Base-by-base conservation (phyloP, 2,329 filamentous ascomycete genomes). In the Ophiostoma piceae region DNA sequence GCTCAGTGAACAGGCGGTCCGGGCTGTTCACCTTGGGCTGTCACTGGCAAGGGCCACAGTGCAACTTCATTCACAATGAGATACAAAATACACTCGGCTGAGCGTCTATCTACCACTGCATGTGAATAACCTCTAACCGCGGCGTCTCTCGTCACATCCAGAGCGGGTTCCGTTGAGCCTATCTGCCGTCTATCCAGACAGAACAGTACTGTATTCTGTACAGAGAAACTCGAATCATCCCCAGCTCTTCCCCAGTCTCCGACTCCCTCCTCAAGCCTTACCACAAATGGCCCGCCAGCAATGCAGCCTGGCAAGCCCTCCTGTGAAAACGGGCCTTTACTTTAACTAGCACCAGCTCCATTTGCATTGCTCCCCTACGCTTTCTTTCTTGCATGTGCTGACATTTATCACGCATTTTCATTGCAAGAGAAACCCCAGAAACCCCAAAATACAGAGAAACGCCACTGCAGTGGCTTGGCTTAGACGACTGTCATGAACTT, bases 271-370 rank as follows among this genome's bases (percentile, higher is more conserved):
- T 57, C 16, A 22, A 26, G n/a, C 51, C 51, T 57, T 62, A 35
- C 57, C 57, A 62, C 26, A 62, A 9, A 32, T 62, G 51, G 51
- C 57, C 57, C 57, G 22, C n/a, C 51, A 57, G 51, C 12, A n/a
- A 62, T 62, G 57, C 57, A 35, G 57, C 57, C 57, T 26, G 47
- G 51, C n/a, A 57, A 57, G 16, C 22, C 51, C n/a, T 54, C 22
- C 51, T 57, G n/a, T 57, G 51, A 57, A 57, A 57, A 57, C 51
- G 51, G 51, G 51, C 54, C 26, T 60, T 60, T 60, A 14, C 51
- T 16, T 32, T 5, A 60, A 29, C 54, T 32, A 57, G n/a, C n/a
- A 57, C 51, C 8, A 57, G n/a, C 57, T 32, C 57, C 57, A 62
- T 62, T 62, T 62, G 57, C 57, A 62, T 16, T 62, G 2, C 57